These are phyloP conservation scores for Penicillium brevicompactum DNA, from an alignment of 2,329 filamentous ascomycete species.

Conservation along the genomic window DNA sequence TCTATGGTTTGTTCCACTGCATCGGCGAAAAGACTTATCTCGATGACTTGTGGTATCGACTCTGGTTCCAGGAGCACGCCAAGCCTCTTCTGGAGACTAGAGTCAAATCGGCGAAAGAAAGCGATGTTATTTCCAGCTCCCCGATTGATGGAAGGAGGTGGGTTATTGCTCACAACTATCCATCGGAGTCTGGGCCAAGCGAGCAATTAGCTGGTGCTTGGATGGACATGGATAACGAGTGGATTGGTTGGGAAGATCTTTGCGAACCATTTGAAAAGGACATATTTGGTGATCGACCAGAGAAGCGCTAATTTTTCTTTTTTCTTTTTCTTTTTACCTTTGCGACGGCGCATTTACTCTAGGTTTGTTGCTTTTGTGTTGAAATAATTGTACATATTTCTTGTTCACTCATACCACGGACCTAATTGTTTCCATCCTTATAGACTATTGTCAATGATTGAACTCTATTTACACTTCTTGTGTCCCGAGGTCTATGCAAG, in stretches of 20 bases:
- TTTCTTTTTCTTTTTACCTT: no score
- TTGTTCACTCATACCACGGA: not conserved
- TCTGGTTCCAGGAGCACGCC: constrained; percentile 12
- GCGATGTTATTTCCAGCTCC: not conserved
- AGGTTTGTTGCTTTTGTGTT: no score
- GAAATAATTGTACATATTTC: not conserved
- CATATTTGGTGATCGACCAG: not conserved
- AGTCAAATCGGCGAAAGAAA: not conserved
- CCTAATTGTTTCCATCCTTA: no score
- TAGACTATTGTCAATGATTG: not conserved
- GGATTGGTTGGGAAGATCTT: constrained; percentile 13
- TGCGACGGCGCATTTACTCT: no score
- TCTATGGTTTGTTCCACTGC: constrained; percentile 15
- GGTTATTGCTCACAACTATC: constrained; percentile 3
- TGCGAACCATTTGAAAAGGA: constrained; percentile 7
- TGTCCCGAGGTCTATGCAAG: not conserved
- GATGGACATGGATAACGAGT: constrained; percentile 8
- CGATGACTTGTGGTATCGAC: constrained; percentile 13
- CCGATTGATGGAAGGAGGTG: constrained; percentile 10
- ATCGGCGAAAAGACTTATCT: constrained; percentile 14
- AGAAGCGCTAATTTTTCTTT: not conserved
- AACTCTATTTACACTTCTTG: not conserved
- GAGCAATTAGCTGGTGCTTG: constrained; percentile 2
- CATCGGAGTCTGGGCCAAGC: not conserved
- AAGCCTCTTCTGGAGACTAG: constrained; percentile 7